Percentiles rank a stretch among this genome's conserved stretches.
These are phyloP conservation scores for Fistulifera pelliculosa DNA, from an alignment of 108 stramenopile genomes.

Conservation along the genomic window DNA sequence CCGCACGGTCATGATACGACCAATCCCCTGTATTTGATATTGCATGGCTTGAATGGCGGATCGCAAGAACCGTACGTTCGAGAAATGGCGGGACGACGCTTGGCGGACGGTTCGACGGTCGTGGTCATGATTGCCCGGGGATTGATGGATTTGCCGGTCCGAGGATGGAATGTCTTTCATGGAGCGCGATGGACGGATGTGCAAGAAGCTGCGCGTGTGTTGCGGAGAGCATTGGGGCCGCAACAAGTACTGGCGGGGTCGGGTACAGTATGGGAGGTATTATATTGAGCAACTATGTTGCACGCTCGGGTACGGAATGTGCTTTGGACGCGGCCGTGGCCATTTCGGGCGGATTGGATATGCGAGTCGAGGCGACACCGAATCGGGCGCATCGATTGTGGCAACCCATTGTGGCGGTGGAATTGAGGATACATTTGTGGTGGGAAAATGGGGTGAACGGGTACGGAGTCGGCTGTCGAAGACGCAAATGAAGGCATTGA, in stretches of 20 bases:
- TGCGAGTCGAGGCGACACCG: conserved; percentile 52
- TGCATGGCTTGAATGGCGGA: conserved; percentile 90
- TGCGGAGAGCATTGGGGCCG: conserved; percentile 34
- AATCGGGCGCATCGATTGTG: conserved; percentile 69
- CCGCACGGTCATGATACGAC: conserved; percentile 25
- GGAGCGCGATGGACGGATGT: conserved; percentile 82
- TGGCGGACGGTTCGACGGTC: conserved; percentile 48
- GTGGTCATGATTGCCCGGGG: conserved; percentile 84
- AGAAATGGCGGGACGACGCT: conserved; percentile 59
- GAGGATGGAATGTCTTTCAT: conserved; percentile 75
- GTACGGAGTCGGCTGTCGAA: conserved; percentile 40
- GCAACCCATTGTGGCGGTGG: conserved; percentile 84
- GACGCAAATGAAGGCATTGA: conserved; percentile 40
- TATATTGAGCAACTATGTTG: conserved; percentile 78
- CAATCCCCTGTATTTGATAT: conserved; percentile 73
- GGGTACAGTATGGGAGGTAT: conserved; percentile 86
- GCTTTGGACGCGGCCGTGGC: conserved; percentile 66
- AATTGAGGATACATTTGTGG: conserved; percentile 47
- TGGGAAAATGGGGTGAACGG: conserved; percentile 62
- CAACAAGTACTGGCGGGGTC: conserved; percentile 57
- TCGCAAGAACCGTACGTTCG: conserved; percentile 74
- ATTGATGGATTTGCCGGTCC: conserved; percentile 70
- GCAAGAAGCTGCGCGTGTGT: conserved; percentile 47
- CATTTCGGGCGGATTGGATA: conserved; percentile 78
- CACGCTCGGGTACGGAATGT: conserved; percentile 53